Evolutionary conservation across 169 alveolate species (phyloP).

Genomic region (Plasmodium cynomolgi): DNA sequence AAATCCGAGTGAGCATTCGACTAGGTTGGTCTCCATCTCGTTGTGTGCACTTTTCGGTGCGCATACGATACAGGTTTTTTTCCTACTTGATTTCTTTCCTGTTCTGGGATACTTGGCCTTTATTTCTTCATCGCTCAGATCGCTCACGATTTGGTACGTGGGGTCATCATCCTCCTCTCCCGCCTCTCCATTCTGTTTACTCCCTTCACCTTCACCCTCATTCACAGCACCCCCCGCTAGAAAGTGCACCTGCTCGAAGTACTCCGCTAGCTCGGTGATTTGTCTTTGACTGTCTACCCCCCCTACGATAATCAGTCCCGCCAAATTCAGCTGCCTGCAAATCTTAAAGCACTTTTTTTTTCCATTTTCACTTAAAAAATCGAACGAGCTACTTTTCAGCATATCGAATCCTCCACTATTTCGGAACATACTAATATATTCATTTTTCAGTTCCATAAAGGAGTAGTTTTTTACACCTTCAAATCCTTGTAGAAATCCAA

Average conservation of each 20-base stretch:
- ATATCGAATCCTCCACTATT: constrained; percentile 97
- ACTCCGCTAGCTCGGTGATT: constrained; percentile 95
- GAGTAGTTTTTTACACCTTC: constrained; percentile 92
- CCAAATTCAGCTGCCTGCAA: constrained; percentile 90
- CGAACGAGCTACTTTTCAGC: constrained; percentile 95
- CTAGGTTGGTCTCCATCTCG: constrained; percentile 92
- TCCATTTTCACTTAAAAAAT: constrained; percentile 91
- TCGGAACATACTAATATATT: constrained; percentile 92
- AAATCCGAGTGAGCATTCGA: constrained; percentile 95
- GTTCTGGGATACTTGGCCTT: constrained; percentile 26
- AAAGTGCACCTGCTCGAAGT: constrained; percentile 83
- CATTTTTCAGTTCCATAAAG: constrained; percentile 91
- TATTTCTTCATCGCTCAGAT: constrained; percentile 52
- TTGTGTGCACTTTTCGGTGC: constrained; percentile 97
- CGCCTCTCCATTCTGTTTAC: neutral
- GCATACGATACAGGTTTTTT: constrained; percentile 89
- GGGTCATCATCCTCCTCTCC: neutral
- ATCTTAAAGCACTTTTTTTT: constrained; percentile 81
- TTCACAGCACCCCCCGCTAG: neutral
- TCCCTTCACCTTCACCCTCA: neutral
- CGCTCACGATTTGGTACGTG: constrained; percentile 38
- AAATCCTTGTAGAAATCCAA: constrained; percentile 92
- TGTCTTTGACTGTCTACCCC: constrained; percentile 96
- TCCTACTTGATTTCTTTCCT: constrained; percentile 63
- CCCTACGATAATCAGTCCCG: constrained; percentile 96